phyloP scores from a whole-genome alignment of 352 stramenopile genomes.

The Pythium guiyangense region DNA sequence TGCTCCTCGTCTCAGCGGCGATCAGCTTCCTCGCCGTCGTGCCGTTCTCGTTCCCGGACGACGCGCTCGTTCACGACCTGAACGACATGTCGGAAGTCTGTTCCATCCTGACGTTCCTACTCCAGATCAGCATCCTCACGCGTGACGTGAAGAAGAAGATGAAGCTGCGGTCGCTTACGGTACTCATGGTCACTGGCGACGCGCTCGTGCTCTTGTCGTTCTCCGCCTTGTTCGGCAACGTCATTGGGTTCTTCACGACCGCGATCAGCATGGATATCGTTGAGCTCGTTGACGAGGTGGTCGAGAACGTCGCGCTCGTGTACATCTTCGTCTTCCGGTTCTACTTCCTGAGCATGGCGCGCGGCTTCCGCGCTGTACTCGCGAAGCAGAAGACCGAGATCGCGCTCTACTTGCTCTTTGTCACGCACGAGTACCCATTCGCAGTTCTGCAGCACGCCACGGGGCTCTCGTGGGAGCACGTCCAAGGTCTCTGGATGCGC shows the following conservation, averaged over 20 bases:
- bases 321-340: conserved; percentile 35
- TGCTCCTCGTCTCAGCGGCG: conserved; percentile 14
- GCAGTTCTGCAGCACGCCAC: conserved; percentile 12
- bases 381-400: conserved; percentile 17
- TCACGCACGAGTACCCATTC: conserved; percentile 37
- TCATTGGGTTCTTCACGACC: neutral
- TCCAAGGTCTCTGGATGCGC: conserved; percentile 34
- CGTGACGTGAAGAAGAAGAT: conserved; percentile 28
- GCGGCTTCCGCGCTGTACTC: conserved; percentile 7
- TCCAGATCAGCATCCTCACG: conserved; percentile 29
- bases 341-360: conserved; percentile 21
- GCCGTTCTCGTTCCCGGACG: conserved; percentile 18
- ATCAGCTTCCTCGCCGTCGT: conserved; percentile 20
- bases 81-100: conserved; percentile 31
- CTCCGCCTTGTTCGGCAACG: neutral
- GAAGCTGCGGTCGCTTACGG: conserved; percentile 1
- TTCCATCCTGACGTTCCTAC: conserved; percentile 27
- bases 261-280: neutral
- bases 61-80: conserved; percentile 20
- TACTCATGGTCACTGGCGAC: neutral
- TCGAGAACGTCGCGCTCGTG: conserved; percentile 22
- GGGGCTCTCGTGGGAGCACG: conserved; percentile 27
- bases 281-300: conserved; percentile 19
- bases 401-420: conserved; percentile 21
- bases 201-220: neutral